A percentile compares a stretch with the other conserved stretches of the same genome.
These are phyloP conservation scores for Agaricus blazei DNA, from an alignment of 768 basidiomycete genomes.

Conservation along the genomic window DNA sequence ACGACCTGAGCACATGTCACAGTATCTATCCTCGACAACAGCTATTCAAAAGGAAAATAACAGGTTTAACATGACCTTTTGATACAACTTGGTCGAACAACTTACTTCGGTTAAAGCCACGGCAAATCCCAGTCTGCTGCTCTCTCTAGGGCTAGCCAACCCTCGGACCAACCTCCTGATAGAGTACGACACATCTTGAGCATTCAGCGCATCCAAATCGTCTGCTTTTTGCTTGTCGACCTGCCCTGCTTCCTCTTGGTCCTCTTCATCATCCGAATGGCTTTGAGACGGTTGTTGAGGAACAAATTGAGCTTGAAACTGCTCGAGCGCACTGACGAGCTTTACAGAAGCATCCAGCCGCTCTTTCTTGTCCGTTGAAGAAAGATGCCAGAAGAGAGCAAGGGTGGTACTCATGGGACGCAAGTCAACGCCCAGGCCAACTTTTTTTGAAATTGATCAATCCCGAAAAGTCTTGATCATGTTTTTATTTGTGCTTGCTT, in stretches of 20 bases:
- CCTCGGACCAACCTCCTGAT: constrained; percentile 84
- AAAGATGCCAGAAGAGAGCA: constrained; percentile 91
- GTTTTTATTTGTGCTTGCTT: constrained; percentile 3
- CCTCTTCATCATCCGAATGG: constrained; percentile 41
- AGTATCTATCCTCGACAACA: constrained; percentile 73
- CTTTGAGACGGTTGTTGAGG: constrained; percentile 30
- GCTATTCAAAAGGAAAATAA: constrained; percentile 36
- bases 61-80: constrained; percentile 5
- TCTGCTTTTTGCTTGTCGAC: constrained; percentile 36
- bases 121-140: constrained; percentile 90
- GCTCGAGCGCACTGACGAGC: constrained; percentile 74
- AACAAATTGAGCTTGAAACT: constrained; percentile 70
- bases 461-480: constrained; percentile 5
- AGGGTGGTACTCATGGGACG: constrained; percentile 75
- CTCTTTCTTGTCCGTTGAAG: constrained; percentile 73
- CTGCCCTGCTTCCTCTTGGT: constrained; percentile 35
- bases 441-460: constrained; percentile 10
- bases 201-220: constrained; percentile 63
- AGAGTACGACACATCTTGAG: constrained; percentile 90
- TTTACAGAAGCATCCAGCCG: constrained; percentile 84
- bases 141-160: constrained; percentile 87
- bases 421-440: constrained; percentile 4
- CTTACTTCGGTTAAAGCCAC: constrained; percentile 92
- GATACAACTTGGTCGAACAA: constrained; percentile 4
- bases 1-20: constrained; percentile 76